Base-by-base conservation (phyloP, 2,329 filamentous ascomycete species). In the Thermomyces lanuginosus region DNA sequence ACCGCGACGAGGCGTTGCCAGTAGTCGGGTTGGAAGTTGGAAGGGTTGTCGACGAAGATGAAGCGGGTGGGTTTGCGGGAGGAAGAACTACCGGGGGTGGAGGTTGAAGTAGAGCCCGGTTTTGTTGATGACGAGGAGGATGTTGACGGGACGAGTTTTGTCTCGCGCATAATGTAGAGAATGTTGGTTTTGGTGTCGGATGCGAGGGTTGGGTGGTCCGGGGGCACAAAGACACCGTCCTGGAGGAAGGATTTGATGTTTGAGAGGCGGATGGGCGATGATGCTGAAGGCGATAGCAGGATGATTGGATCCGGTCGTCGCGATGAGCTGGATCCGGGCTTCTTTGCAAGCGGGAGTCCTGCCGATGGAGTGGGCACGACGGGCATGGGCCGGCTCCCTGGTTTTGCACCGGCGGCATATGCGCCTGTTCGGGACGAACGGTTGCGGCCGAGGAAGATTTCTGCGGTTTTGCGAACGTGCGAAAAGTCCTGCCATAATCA, bases 1-100 rank as follows among this genome's bases (percentile, higher is more conserved):
- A 98, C 84, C 8, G 80, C 89, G 2, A 93, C 89, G 5, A 98
- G 78, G 27, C 84, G 75, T 44, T 76, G 76, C 89, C 89, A 98
- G 61, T 95, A 93, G 48, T 95, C 84, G 0, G 89, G 89, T 52
- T 92, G 92, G 67, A 98, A 98, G 51, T 89, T 78, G 47, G 91
- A 76, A 0, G 84, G 79, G 10, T 76, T 77, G 51, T 98, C 89
- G 28, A 95, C 86, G 20, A 98, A 72, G 47, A 95, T 91, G 61
- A 98, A 98, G 24, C 84, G 80, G 45, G 89, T 72, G 1, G 82
- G 76, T 9, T 76, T 72, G 28, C 32, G 26, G 28, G n/a, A 19
- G 16, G 34, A 59, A 3, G 76, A 61, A 45, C 81, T 72, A 8
- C 41, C 39, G 25, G 35, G 32, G 15, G 27, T 15, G 33, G 24